Evolutionary conservation across 257 asterid genomes (phyloP).

Genomic region (Eucommia ulmoides): DNA sequence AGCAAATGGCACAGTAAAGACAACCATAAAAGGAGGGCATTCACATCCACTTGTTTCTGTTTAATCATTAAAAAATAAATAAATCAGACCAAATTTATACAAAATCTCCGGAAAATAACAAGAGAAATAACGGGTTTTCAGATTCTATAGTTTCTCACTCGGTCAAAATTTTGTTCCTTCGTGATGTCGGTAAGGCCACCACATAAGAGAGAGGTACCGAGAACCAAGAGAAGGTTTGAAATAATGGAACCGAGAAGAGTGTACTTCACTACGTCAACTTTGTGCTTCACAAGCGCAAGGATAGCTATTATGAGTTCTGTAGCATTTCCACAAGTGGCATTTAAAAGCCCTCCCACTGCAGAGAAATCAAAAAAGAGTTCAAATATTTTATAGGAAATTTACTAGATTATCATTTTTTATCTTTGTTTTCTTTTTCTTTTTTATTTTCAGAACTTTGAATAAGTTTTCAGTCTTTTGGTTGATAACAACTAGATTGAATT

Average conservation of each 20-base stretch:
- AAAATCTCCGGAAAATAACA: too few species aligned
- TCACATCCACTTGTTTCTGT: conserved; percentile 37
- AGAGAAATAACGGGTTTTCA: too few species aligned
- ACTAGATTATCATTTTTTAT: too few species aligned
- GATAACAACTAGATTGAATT: too few species aligned
- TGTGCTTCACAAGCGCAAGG: conserved; percentile 17
- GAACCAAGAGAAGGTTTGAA: conserved; percentile 36
- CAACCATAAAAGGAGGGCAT: conserved; percentile 19
- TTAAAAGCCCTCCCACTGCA: conserved; percentile 39
- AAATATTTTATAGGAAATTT: too few species aligned
- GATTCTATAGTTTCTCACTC: conserved; percentile 24
- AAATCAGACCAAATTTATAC: too few species aligned
- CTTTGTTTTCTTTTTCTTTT: too few species aligned
- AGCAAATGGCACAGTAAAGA: conserved; percentile 33
- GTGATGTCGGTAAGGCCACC: conserved; percentile 28
- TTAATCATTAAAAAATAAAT: neutral
- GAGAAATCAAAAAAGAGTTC: too few species aligned
- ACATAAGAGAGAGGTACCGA: conserved; percentile 25
- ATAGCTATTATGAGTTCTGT: conserved; percentile 36
- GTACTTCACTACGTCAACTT: neutral
- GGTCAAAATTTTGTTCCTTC: conserved; percentile 28
- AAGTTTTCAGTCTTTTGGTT: too few species aligned
- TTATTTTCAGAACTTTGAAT: too few species aligned
- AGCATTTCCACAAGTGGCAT: conserved; percentile 46
- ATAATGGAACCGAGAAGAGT: conserved; percentile 24